Percentiles rank a stretch among this genome's conserved stretches.
These are phyloP conservation scores for Penicillium hesseltinei DNA, from an alignment of 2,329 filamentous ascomycete genomes.

Conservation along the genomic window DNA sequence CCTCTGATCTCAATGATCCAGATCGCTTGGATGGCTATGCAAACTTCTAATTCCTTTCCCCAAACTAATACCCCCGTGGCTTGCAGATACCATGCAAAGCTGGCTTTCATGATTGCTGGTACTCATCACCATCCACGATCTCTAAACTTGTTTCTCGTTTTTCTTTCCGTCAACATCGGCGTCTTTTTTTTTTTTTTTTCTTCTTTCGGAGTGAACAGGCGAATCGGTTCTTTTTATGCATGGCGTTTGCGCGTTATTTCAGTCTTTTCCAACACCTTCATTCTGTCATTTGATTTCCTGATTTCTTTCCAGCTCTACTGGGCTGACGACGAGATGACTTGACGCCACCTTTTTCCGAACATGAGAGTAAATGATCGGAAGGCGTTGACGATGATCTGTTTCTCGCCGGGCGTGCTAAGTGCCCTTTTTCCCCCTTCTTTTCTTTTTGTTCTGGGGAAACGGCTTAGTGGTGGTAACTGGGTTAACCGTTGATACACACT, in stretches of 20 bases:
- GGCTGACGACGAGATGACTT: slow-evolving; percentile 23
- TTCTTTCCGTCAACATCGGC: slow-evolving; percentile 4
- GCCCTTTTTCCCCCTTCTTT: slow-evolving; percentile 12
- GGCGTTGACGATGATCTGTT: slow-evolving; percentile 21
- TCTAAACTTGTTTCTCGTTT: slow-evolving; percentile 10
- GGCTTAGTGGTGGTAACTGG: slow-evolving; percentile 4
- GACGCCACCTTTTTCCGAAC: slow-evolving; percentile 20
- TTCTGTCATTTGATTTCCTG: slow-evolving; percentile 9
- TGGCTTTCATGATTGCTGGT: slow-evolving; percentile 5
- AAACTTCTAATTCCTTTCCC: slow-evolving; percentile 16
- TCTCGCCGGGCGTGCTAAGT: slow-evolving; percentile 15
- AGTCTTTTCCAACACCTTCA: slow-evolving; percentile 3
- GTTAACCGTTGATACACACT: background rate
- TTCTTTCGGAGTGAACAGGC: slow-evolving; percentile 13
- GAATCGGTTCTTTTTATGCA: slow-evolving; percentile 12
- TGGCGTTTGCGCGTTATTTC: slow-evolving; percentile 5
- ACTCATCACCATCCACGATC: slow-evolving; percentile 11
- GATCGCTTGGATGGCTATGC: slow-evolving; percentile 17
- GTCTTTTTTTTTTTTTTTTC: background rate
- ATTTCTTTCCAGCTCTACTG: slow-evolving; percentile 9
- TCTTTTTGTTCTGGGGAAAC: slow-evolving; percentile 15
- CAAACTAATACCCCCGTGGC: background rate
- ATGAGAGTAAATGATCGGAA: slow-evolving; percentile 17
- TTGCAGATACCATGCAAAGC: background rate
- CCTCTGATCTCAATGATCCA: slow-evolving; percentile 13